Percentiles rank a stretch among this genome's conserved stretches.
Conservation (phyloP, 2,329 filamentous ascomycete species). For the Aspergillus jensenii region DNA sequence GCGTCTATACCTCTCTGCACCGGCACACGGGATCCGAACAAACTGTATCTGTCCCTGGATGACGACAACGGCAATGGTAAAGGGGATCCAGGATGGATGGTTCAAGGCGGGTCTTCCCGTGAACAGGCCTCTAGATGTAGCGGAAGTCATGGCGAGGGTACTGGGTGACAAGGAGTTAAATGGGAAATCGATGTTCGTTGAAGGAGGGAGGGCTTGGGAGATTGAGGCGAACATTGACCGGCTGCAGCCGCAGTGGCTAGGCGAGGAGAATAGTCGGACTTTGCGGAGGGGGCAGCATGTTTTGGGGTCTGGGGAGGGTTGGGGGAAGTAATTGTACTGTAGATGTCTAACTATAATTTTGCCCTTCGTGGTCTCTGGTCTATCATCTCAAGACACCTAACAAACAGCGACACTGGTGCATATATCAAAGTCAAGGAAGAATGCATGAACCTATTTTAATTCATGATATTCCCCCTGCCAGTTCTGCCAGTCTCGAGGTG, state of each 20-base stretch:
- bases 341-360: too few species aligned
- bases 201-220: constrained; percentile 45
- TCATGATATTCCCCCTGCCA: too few species aligned
- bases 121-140: constrained; percentile 42
- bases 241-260: constrained; percentile 45
- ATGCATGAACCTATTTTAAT: too few species aligned
- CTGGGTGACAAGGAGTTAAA: constrained; percentile 35
- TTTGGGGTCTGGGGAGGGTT: constrained; percentile 8
- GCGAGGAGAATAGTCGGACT: constrained; percentile 35
- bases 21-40: constrained; percentile 41
- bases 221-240: constrained; percentile 45
- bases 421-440: too few species aligned
- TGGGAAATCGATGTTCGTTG: constrained; percentile 44
- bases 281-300: constrained; percentile 38
- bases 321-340: neutral
- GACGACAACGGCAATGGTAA: constrained; percentile 35
- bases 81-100: constrained; percentile 37
- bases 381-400: too few species aligned
- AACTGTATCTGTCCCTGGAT: constrained; percentile 49
- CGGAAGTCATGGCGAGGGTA: constrained; percentile 37
- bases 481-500: too few species aligned
- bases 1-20: constrained; percentile 32
- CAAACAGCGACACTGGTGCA: too few species aligned
- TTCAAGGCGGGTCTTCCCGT: constrained; percentile 38
- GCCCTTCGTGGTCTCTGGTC: too few species aligned